Percentiles rank a stretch among this genome's conserved stretches.
These are phyloP conservation scores for Flagelloscypha sp. DNA, from an alignment of 768 basidiomycete species.

Conservation along the genomic window DNA sequence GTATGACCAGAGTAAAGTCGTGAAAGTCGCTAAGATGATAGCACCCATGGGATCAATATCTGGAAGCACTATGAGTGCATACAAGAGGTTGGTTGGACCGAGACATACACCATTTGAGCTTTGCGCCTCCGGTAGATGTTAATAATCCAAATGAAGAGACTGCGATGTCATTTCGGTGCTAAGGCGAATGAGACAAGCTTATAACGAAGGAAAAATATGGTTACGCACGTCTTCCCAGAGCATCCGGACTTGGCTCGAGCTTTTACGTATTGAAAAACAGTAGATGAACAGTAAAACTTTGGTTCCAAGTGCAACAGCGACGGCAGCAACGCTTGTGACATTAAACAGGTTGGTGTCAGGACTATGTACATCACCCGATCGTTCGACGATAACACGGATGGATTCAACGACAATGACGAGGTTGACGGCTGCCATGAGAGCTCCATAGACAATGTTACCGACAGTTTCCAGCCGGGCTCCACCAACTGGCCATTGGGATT, in stretches of 20 bases:
- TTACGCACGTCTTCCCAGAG: constrained; percentile 46
- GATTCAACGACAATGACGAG: constrained; percentile 88
- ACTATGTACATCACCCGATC: constrained; percentile 17
- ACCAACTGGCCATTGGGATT: constrained; percentile 86
- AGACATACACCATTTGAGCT: constrained; percentile 37
- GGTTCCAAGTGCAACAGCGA: constrained; percentile 47
- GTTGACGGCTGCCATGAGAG: constrained; percentile 80
- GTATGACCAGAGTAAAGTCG: constrained; percentile 30
- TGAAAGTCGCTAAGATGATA: constrained; percentile 17
- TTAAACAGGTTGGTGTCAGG: constrained; percentile 25
- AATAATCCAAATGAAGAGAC: constrained; percentile 39
- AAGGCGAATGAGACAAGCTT: no score
- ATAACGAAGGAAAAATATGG: no score
- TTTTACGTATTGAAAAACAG: constrained; percentile 42
- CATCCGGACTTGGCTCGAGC: constrained; percentile 52
- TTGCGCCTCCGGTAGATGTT: constrained; percentile 38
- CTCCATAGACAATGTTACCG: constrained; percentile 82
- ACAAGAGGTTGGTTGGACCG: background rate
- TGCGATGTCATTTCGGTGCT: constrained; percentile 49
- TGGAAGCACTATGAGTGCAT: constrained; percentile 8
- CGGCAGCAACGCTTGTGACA: constrained; percentile 45
- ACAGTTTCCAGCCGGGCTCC: constrained; percentile 87
- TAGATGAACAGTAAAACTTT: constrained; percentile 55
- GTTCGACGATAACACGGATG: constrained; percentile 52
- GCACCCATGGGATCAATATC: constrained; percentile 39